These are phyloP conservation scores for Colletotrichum shisoi DNA, from an alignment of 2,329 filamentous ascomycete genomes.

Conservation along the genomic window DNA sequence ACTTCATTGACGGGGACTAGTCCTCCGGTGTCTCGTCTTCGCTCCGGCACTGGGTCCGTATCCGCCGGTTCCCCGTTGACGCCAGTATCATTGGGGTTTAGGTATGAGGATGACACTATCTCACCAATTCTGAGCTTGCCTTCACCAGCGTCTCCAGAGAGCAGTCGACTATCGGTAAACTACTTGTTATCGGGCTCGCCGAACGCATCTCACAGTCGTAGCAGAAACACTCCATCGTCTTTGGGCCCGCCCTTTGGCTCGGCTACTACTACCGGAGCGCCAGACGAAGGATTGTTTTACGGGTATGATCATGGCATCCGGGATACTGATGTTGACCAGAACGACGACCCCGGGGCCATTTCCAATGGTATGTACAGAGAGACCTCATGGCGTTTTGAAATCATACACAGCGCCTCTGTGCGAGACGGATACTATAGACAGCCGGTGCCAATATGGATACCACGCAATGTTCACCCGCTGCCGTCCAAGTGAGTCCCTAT, in stretches of 20 bases:
- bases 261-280: conserved; percentile 5
- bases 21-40: conserved; percentile 38
- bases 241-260: conserved; percentile 41
- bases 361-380: neutral
- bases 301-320: conserved; percentile 75
- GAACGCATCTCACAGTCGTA: conserved; percentile 43
- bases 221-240: conserved; percentile 40
- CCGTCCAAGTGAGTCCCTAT: conserved; percentile 51
- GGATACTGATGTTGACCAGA: conserved; percentile 74
- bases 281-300: conserved; percentile 61
- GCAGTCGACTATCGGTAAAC: conserved; percentile 66
- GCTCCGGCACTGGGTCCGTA: conserved; percentile 43
- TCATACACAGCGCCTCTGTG: neutral
- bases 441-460: conserved; percentile 68
- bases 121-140: conserved; percentile 41
- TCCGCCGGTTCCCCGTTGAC: conserved; percentile 51
- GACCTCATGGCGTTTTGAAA: neutral
- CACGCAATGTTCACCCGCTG: conserved; percentile 58
- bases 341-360: conserved; percentile 71
- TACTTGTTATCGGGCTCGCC: conserved; percentile 67
- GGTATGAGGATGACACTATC: conserved; percentile 50
- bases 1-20: conserved; percentile 22
- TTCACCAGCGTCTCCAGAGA: conserved; percentile 42
- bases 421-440: conserved; percentile 72
- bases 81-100: conserved; percentile 52